A percentile compares a stretch with the other conserved stretches of the same genome.
phyloP scores from a whole-genome alignment of 208 protist species.

The Leishmania mexicana region DNA sequence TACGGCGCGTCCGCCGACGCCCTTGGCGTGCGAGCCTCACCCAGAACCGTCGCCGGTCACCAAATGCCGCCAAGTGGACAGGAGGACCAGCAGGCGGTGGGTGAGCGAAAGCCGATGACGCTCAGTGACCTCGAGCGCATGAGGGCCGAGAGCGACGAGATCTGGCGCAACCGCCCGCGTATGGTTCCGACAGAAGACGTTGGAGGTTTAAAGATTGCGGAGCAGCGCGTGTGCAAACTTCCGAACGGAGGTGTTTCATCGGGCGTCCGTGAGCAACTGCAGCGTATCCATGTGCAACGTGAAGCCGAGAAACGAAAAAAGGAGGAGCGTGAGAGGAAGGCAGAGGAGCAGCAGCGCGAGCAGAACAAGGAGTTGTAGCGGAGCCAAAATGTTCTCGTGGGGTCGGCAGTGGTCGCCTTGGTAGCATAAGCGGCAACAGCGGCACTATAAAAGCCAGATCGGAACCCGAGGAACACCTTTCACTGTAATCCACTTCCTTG shows the following conservation, averaged over 20 bases:
- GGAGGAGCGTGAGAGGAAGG: not conserved
- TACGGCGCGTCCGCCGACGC: not conserved
- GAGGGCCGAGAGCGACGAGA: slow-evolving; percentile 17
- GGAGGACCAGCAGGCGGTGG: not conserved
- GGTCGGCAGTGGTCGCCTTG: not conserved
- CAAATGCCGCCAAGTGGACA: not conserved
- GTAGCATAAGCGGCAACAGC: slow-evolving; percentile 1
- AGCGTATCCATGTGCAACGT: slow-evolving; percentile 16
- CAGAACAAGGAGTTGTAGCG: not conserved
- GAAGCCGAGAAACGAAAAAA: slow-evolving; percentile 9
- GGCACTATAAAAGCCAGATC: slow-evolving; percentile 1
- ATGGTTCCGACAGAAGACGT: not conserved
- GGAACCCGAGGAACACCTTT: not conserved
- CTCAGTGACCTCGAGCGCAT: slow-evolving; percentile 7
- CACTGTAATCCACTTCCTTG: not conserved
- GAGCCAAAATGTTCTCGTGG: not conserved
- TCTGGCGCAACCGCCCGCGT: slow-evolving; percentile 20
- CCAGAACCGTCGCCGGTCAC: not conserved
- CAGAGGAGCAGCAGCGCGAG: not conserved
- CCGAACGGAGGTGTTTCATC: slow-evolving; percentile 24
- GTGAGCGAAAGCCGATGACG: not conserved
- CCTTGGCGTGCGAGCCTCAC: not conserved
- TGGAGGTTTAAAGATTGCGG: not conserved
- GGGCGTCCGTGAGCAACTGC: slow-evolving; percentile 1
- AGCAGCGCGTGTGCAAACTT: slow-evolving; percentile 15